Percentiles rank a stretch among this genome's conserved stretches.
Conservation (phyloP, 2,329 filamentous ascomycete species). For the Lachnellula willkommii region DNA sequence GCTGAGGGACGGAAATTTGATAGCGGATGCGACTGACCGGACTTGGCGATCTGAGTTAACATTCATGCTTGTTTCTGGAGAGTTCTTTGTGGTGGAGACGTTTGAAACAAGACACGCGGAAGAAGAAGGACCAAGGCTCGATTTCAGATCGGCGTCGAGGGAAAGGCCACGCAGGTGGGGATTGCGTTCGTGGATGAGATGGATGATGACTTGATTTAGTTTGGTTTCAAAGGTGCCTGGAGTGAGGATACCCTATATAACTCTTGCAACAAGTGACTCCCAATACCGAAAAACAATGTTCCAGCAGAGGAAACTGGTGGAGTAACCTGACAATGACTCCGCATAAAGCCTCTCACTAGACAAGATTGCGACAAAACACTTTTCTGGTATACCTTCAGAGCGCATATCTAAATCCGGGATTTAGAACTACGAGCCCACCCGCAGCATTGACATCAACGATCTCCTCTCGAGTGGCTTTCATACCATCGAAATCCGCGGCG, state of each 20-base stretch:
- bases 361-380: not conserved
- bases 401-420: slow-evolving; percentile 13
- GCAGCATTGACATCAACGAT: slow-evolving; percentile 7
- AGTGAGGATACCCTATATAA: not conserved
- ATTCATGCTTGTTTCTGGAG: slow-evolving; percentile 13
- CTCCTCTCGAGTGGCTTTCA: slow-evolving; percentile 4
- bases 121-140: slow-evolving; percentile 5
- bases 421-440: slow-evolving; percentile 6
- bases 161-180: slow-evolving; percentile 5
- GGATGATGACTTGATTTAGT: slow-evolving; percentile 10
- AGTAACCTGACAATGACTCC: too few relatives aligned
- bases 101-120: not conserved
- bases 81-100: slow-evolving; percentile 15
- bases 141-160: slow-evolving; percentile 11
- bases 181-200: slow-evolving; percentile 6
- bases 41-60: slow-evolving; percentile 10
- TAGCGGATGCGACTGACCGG: slow-evolving; percentile 12
- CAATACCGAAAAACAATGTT: not conserved
- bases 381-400: slow-evolving; percentile 1
- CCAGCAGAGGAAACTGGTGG: too few relatives aligned
- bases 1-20: slow-evolving; percentile 9
- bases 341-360: not conserved
- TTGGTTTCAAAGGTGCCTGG: not conserved
- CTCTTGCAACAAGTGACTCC: not conserved
- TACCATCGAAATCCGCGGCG: not conserved